These are phyloP conservation scores for Zizania latifolia DNA, from an alignment of 176 grass and related monocot genomes.

Conservation along the genomic window DNA sequence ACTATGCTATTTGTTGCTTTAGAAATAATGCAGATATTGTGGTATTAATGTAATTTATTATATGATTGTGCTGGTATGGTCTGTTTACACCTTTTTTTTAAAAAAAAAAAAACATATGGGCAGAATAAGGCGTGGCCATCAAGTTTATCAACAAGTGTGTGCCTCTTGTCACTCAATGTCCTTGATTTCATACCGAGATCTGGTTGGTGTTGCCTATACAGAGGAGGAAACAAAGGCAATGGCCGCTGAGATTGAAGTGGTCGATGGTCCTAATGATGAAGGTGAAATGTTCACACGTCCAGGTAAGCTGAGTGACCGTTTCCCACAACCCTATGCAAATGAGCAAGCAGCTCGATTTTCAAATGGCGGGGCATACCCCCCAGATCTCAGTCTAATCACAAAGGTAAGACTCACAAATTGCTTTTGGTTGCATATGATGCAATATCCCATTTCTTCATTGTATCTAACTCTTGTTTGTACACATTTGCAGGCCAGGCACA, in stretches of 20 bases:
- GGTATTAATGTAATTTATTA: background rate
- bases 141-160: conserved; percentile 72
- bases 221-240: conserved; percentile 66
- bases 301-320: conserved; percentile 56
- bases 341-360: conserved; percentile 63
- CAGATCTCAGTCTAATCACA: conserved; percentile 61
- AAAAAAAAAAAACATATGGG: background rate
- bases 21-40: background rate
- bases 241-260: conserved; percentile 73
- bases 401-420: conserved; percentile 33
- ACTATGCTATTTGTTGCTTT: background rate
- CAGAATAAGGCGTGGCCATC: conserved; percentile 66
- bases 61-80: background rate
- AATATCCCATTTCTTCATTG: background rate
- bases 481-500: conserved; percentile 71
- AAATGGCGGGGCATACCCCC: conserved; percentile 71
- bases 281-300: conserved; percentile 41
- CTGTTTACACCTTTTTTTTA: background rate
- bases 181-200: conserved; percentile 57
- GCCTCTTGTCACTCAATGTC: conserved; percentile 76
- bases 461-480: background rate
- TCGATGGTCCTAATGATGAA: conserved; percentile 67
- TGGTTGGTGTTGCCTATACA: conserved; percentile 67
- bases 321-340: conserved; percentile 59
- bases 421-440: background rate